Percentiles rank a stretch among this genome's conserved stretches.
Evolutionary conservation across 257 asterid genomes (phyloP).

Genomic region (Gentiana dahurica): DNA sequence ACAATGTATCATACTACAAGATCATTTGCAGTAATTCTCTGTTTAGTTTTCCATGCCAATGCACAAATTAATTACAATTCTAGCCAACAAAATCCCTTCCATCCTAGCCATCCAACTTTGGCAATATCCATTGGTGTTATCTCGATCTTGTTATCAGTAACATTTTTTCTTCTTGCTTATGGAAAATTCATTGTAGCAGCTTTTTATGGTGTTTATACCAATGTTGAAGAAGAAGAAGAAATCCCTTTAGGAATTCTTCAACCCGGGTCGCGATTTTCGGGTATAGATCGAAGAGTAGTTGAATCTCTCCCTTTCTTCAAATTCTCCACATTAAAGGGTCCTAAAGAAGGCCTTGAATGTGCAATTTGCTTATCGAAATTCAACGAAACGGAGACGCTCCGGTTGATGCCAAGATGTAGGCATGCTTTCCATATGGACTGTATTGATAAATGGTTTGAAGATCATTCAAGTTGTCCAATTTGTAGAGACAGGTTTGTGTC

Average conservation of each 20-base stretch:
- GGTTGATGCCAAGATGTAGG: constrained; percentile 44
- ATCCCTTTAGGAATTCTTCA: neutral
- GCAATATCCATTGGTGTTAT: constrained; percentile 27
- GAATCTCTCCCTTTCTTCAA: constrained; percentile 54
- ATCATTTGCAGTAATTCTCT: neutral
- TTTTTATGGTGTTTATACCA: no score
- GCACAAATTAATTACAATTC: constrained; percentile 18
- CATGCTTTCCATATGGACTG: constrained; percentile 48
- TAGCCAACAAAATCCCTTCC: constrained; percentile 6
- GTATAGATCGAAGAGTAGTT: constrained; percentile 4
- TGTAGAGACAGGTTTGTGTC: constrained; percentile 19
- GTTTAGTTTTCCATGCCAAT: neutral
- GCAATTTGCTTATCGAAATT: constrained; percentile 47
- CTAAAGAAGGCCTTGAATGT: constrained; percentile 51
- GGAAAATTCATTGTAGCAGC: constrained; percentile 19
- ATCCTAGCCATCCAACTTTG: constrained; percentile 28
- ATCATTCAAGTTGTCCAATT: constrained; percentile 43
- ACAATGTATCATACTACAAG: neutral
- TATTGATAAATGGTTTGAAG: constrained; percentile 41
- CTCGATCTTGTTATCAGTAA: constrained; percentile 21
- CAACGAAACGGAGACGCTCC: constrained; percentile 36
- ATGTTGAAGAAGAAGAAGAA: neutral
- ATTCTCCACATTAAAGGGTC: constrained; percentile 38
- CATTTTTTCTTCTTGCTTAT: constrained; percentile 28
- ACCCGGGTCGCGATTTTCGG: constrained; percentile 2